These are phyloP conservation scores for Brassica balearica DNA, from an alignment of 441 rosid species.

Conservation along the genomic window DNA sequence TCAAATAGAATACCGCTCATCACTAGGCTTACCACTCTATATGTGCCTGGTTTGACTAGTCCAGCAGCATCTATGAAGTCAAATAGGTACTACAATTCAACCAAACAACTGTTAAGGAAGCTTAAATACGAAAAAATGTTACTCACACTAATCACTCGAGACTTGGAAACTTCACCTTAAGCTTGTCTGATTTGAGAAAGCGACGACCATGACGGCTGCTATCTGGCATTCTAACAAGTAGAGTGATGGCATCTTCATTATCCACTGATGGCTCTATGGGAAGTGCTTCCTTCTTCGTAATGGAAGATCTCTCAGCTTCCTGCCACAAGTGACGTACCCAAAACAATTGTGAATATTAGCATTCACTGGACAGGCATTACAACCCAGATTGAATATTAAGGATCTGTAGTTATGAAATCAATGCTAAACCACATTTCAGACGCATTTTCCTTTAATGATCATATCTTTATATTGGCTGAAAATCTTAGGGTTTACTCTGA, in stretches of 20 bases:
- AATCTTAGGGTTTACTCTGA: background rate
- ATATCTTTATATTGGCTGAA: background rate
- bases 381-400: background rate
- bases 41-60: constrained; percentile 70
- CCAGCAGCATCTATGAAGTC: constrained; percentile 74
- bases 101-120: constrained; percentile 41
- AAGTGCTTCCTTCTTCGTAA: constrained; percentile 50
- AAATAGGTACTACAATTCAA: constrained; percentile 21
- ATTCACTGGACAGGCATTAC: constrained; percentile 4
- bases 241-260: constrained; percentile 65
- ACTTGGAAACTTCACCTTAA: constrained; percentile 57
- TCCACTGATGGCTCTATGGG: constrained; percentile 69
- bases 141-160: constrained; percentile 1
- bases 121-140: background rate
- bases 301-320: constrained; percentile 51
- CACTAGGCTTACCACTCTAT: constrained; percentile 67
- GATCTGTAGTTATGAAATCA: constrained; percentile 3
- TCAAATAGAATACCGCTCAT: background rate
- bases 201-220: constrained; percentile 79
- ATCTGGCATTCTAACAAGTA: constrained; percentile 80
- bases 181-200: constrained; percentile 81
- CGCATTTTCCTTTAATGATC: constrained; percentile 15
- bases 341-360: constrained; percentile 12
- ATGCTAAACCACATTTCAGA: constrained; percentile 16
- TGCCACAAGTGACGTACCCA: constrained; percentile 36